A percentile compares a stretch with the other conserved stretches of the same genome.
Evolutionary conservation across 495 filamentous ascomycete species (phyloP).

Genomic region (Friedmanniomyces simplex): DNA sequence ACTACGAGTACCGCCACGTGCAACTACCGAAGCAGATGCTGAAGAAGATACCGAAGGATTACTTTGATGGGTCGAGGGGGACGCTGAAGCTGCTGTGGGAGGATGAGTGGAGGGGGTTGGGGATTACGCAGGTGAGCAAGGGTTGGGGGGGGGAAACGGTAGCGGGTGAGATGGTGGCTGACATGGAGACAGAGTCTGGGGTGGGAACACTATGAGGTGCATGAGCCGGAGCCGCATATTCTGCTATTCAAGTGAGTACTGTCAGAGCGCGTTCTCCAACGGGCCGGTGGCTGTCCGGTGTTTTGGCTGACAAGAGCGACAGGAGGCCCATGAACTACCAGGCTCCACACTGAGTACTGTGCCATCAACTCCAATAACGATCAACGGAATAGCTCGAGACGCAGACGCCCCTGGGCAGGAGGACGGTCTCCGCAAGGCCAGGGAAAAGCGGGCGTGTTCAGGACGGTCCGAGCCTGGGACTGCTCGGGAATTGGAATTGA

Average conservation of each 20-base stretch:
- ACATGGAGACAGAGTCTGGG: constrained; percentile 63
- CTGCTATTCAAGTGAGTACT: constrained; percentile 85
- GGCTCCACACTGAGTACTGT: constrained; percentile 23
- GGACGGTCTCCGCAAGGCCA: too few species aligned
- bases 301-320: not conserved
- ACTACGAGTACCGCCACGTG: constrained; percentile 91
- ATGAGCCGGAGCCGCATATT: constrained; percentile 97
- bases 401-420: too few species aligned
- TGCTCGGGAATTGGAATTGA: not conserved
- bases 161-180: constrained; percentile 11
- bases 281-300: too few species aligned
- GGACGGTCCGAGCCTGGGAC: not conserved
- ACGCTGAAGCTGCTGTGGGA: constrained; percentile 96
- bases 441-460: not conserved
- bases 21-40: constrained; percentile 97
- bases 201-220: constrained; percentile 98
- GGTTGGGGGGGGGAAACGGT: not conserved
- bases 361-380: too few species aligned
- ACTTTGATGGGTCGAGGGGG: constrained; percentile 81
- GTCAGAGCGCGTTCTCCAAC: not conserved
- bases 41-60: constrained; percentile 90
- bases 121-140: constrained; percentile 74
- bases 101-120: constrained; percentile 92
- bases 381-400: too few species aligned
- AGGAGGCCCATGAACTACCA: constrained; percentile 85